Evolutionary conservation across 179 eudicot species (phyloP).

Genomic region (Kewa caespitosa): DNA sequence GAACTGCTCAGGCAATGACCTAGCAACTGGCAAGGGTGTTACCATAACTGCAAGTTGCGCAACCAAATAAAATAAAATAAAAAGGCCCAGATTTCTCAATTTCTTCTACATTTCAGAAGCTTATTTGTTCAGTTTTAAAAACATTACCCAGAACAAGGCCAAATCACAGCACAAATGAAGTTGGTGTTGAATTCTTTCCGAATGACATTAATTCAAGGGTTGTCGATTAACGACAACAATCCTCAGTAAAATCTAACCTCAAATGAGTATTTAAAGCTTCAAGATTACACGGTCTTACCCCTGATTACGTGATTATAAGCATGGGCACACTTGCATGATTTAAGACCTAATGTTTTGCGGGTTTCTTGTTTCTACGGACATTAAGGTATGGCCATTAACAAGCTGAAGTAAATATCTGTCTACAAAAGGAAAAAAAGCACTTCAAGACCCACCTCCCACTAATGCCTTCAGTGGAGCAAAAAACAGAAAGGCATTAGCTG

Average conservation of each 20-base stretch:
- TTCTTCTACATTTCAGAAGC: neutral
- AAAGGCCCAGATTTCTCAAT: neutral
- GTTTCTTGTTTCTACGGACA: conserved; percentile 24
- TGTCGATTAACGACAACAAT: neutral
- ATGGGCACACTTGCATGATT: neutral
- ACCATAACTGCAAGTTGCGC: too few species aligned
- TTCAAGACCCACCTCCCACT: conserved; percentile 25
- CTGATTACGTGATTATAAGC: neutral
- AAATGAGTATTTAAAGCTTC: neutral
- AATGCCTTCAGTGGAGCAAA: neutral
- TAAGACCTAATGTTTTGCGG: conserved; percentile 12
- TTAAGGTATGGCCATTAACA: conserved; percentile 10
- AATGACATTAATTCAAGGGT: neutral
- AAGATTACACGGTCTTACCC: neutral
- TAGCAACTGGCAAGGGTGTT: too few species aligned
- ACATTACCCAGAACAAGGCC: neutral
- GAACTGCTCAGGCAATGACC: too few species aligned
- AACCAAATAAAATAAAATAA: too few species aligned
- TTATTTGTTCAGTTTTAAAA: neutral
- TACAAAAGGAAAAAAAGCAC: conserved; percentile 6
- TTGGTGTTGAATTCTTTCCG: neutral
- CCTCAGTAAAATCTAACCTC: neutral
- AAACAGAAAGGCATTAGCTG: conserved; percentile 7
- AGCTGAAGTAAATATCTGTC: conserved; percentile 19
- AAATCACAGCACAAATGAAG: neutral